Conservation (phyloP, 495 filamentous ascomycete species). For the Tuber brumale region DNA sequence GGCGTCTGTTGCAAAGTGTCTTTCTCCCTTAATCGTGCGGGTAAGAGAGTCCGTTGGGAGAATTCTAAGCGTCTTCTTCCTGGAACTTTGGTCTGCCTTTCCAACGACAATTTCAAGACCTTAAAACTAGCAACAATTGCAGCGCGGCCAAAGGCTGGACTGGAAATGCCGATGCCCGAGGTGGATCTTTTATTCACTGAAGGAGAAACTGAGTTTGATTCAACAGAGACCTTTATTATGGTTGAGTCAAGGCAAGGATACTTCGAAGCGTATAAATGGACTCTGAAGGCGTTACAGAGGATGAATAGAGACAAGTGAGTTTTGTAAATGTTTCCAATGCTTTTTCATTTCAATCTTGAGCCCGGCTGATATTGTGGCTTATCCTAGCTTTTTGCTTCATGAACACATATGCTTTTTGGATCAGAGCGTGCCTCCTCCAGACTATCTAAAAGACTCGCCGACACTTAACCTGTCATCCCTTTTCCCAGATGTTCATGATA, state of each 20-base stretch:
- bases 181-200: slow-evolving; percentile 69
- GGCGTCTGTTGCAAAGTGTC: slow-evolving; percentile 62
- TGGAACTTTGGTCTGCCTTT: slow-evolving; percentile 65
- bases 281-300: slow-evolving; percentile 66
- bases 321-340: neutral
- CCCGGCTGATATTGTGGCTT: slow-evolving; percentile 38
- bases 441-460: slow-evolving; percentile 49
- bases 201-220: slow-evolving; percentile 57
- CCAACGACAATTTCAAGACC: slow-evolving; percentile 59
- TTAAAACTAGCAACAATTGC: slow-evolving; percentile 70
- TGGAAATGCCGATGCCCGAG: slow-evolving; percentile 60
- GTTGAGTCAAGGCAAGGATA: slow-evolving; percentile 64
- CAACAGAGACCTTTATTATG: slow-evolving; percentile 67
- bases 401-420: slow-evolving; percentile 56
- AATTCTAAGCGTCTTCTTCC: slow-evolving; percentile 65
- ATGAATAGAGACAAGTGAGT: slow-evolving; percentile 56
- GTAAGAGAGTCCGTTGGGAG: slow-evolving; percentile 67
- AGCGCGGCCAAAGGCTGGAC: slow-evolving; percentile 56
- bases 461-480: slow-evolving; percentile 47
- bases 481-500: slow-evolving; percentile 41
- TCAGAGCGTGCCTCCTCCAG: slow-evolving; percentile 46
- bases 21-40: slow-evolving; percentile 62
- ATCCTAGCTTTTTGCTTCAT: slow-evolving; percentile 51
- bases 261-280: slow-evolving; percentile 67
- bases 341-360: slow-evolving; percentile 44